Base-by-base conservation (phyloP, 345 rosid genomes). In the Stellera chamaejasme region DNA sequence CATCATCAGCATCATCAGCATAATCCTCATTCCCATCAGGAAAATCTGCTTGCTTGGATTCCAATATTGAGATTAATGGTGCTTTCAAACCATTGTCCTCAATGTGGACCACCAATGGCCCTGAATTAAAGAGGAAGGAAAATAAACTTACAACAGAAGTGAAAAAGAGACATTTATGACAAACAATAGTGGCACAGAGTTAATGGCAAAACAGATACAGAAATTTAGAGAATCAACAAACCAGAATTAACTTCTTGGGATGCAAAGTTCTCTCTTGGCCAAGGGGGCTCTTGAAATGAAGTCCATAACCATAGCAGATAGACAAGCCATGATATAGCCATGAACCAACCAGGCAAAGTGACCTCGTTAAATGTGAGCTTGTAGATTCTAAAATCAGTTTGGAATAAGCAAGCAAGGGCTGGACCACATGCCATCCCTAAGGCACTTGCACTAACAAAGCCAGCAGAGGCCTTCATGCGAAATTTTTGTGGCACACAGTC, bases 401-500 rank as follows among this genome's bases (percentile, higher is more conserved):
- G 91, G 60, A 87, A 82, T 32, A 87, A 54, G 70, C 87, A 83
- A 63, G 89, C 96, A 61, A 87, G 83, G 68, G 89, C 91, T 10
- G 96, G 96, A 65, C 96, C 91, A 64, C 91, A 83, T 43, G 96
- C 96, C 91, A 87, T 84, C 74, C 96, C 91, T 7, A 87, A 82
- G 48, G 96, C 96, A 82, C 91, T 87, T 52, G 96, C 96, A 80
- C 83, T 87, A 48, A 87, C 91, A 72, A 87, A 87, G 59, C 82
- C 96, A 0, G 89, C 96, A 36, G 91, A 87, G 58, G 96, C 88
- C 60, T 70, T 77, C 96, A 84, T 79, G 7, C 96, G 77, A 27
- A 76, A 58, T 65, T 71, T 84, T 50, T 73, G 77, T 14, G 96
- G 96, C 45, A 84, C 96, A 52, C 96, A 84, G 43, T 87, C 91